Conservation (phyloP, 164 flowering plant genomes). For the Aristolochia contorta region DNA sequence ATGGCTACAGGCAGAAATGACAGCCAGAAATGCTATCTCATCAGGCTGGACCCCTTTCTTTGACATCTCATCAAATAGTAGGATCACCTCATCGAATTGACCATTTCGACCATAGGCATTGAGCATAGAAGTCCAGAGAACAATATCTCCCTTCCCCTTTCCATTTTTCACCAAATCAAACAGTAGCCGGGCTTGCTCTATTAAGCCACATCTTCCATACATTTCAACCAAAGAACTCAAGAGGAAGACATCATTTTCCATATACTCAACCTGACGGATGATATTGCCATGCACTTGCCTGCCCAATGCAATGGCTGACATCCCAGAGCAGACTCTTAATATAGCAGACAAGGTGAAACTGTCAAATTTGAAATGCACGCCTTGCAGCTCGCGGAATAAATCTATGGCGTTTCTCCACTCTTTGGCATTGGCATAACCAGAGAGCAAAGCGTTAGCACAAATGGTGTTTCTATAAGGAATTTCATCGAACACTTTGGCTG, state of each 20-base stretch:
- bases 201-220: constrained; percentile 74
- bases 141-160: constrained; percentile 37
- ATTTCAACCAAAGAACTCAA: constrained; percentile 66
- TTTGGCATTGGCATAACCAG: constrained; percentile 47
- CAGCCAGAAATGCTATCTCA: constrained; percentile 49
- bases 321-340: constrained; percentile 42
- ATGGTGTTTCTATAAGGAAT: constrained; percentile 61
- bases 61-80: constrained; percentile 37
- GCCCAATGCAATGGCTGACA: constrained; percentile 44
- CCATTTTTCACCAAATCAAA: constrained; percentile 31
- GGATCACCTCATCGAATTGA: constrained; percentile 35
- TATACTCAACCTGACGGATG: constrained; percentile 18
- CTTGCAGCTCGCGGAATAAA: constrained; percentile 30
- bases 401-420: constrained; percentile 42
- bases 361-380: constrained; percentile 33
- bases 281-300: constrained; percentile 40
- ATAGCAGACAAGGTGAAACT: constrained; percentile 44
- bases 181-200: constrained; percentile 35
- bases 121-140: constrained; percentile 76
- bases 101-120: constrained; percentile 59
- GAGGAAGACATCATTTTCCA: constrained; percentile 38
- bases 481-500: constrained; percentile 57
- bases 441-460: constrained; percentile 58
- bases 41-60: constrained; percentile 49
- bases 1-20: constrained; percentile 63